Evolutionary conservation across 192 early-diverging fungal species (phyloP).

Genomic region (Entophlyctis helioformis): DNA sequence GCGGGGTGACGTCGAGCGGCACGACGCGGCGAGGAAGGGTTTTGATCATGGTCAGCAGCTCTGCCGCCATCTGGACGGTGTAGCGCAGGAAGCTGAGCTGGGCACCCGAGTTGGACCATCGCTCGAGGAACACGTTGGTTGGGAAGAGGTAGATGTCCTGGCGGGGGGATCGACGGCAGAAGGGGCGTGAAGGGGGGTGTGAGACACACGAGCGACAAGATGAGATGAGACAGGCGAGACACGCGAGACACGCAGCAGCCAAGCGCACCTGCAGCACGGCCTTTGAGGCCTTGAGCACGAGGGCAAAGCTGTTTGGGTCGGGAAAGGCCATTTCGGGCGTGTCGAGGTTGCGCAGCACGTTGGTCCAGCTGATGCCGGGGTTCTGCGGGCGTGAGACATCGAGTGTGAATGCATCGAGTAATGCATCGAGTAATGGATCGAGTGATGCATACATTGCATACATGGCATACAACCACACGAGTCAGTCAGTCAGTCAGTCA

Average conservation of each 20-base stretch:
- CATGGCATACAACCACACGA: too few relatives aligned
- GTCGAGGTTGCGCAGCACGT: slow-evolving; percentile 51
- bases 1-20: slow-evolving; percentile 40
- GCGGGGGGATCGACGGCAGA: too few relatives aligned
- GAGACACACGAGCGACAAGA: background rate
- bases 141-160: slow-evolving; percentile 57
- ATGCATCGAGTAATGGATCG: too few relatives aligned
- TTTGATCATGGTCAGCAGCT: slow-evolving; percentile 44
- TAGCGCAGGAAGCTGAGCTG: slow-evolving; percentile 60
- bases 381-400: too few relatives aligned
- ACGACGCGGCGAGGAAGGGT: slow-evolving; percentile 39
- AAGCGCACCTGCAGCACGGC: slow-evolving; percentile 33
- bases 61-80: slow-evolving; percentile 40
- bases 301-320: slow-evolving; percentile 45
- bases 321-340: slow-evolving; percentile 43
- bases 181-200: slow-evolving; percentile 1
- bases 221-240: background rate
- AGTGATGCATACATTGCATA: too few relatives aligned
- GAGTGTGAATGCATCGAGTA: too few relatives aligned
- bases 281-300: slow-evolving; percentile 50
- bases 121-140: slow-evolving; percentile 52
- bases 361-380: slow-evolving; percentile 48
- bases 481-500: too few relatives aligned
- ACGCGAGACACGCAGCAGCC: background rate
- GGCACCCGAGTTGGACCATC: slow-evolving; percentile 57